Percentiles rank a stretch among this genome's conserved stretches.
Conservation (phyloP, 2,329 filamentous ascomycete genomes). For the Byssothecium circinans region DNA sequence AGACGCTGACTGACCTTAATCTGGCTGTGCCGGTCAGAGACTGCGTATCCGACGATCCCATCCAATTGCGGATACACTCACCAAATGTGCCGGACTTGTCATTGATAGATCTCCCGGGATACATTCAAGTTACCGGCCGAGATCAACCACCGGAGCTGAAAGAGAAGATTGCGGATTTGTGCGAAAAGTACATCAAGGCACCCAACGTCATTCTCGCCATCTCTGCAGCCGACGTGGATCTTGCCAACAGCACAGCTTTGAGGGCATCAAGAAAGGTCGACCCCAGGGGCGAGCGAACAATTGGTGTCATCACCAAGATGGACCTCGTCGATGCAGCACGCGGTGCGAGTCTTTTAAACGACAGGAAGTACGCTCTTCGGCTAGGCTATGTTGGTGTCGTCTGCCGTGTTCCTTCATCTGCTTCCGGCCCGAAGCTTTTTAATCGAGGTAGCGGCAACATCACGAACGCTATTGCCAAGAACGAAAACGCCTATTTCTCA, state of each 20-base stretch:
- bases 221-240: slow-evolving; percentile 93
- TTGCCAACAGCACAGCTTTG: slow-evolving; percentile 93
- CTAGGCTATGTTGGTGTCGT: slow-evolving; percentile 96
- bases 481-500: slow-evolving; percentile 85
- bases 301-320: slow-evolving; percentile 99
- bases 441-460: slow-evolving; percentile 81
- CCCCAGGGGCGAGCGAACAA: slow-evolving; percentile 90
- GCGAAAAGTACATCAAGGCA: slow-evolving; percentile 95
- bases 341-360: slow-evolving; percentile 75
- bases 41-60: slow-evolving; percentile 95
- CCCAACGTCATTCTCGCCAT: slow-evolving; percentile 97
- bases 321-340: slow-evolving; percentile 86
- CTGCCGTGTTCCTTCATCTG: slow-evolving; percentile 70
- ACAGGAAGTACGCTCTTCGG: slow-evolving; percentile 92
- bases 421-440: slow-evolving; percentile 69
- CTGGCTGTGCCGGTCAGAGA: slow-evolving; percentile 86
- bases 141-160: slow-evolving; percentile 91
- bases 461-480: slow-evolving; percentile 77
- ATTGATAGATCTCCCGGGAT: slow-evolving; percentile 92
- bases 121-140: slow-evolving; percentile 91
- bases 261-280: slow-evolving; percentile 89
- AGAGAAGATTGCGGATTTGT: slow-evolving; percentile 92
- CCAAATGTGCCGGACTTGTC: slow-evolving; percentile 94
- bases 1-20: slow-evolving; percentile 92
- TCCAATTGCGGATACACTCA: slow-evolving; percentile 93